Conservation (phyloP, 495 filamentous ascomycete species). For the Apiosordaria backusii region DNA sequence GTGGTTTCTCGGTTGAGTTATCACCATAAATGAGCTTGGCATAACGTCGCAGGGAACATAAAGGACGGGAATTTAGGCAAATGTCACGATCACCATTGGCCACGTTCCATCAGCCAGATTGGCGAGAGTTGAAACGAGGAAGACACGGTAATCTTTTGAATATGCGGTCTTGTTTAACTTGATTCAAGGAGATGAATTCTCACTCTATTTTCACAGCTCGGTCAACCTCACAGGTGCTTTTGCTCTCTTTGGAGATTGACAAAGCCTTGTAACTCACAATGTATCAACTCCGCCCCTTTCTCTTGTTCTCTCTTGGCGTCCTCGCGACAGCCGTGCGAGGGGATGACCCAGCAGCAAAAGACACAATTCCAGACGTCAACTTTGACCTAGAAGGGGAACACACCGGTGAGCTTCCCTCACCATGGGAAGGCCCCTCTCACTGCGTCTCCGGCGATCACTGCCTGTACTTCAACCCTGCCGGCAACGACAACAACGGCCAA, state of each 20-base stretch:
- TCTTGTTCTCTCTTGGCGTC: not conserved
- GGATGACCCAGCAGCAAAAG: not conserved
- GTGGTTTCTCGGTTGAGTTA: not conserved
- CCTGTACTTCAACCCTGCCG: conserved; percentile 28
- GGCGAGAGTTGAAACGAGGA: not conserved
- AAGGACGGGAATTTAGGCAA: conserved; percentile 13
- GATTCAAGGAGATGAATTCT: not conserved
- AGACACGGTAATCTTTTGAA: not conserved
- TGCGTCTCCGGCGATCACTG: conserved; percentile 37
- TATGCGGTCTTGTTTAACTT: not conserved
- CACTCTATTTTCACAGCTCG: not conserved
- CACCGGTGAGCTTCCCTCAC: not conserved
- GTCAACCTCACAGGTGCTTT: not conserved
- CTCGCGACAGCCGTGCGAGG: not conserved
- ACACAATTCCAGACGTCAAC: not conserved
- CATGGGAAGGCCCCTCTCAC: conserved; percentile 37
- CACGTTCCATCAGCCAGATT: conserved; percentile 1
- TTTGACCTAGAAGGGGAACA: conserved; percentile 3
- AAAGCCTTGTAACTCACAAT: not conserved
- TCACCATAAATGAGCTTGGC: not conserved
- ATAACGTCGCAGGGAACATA: not conserved
- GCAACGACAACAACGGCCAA: conserved; percentile 27
- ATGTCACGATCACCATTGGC: not conserved
- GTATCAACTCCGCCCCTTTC: not conserved
- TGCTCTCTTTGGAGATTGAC: not conserved